These are phyloP conservation scores for Clarkia xantiana DNA, from an alignment of 345 rosid genomes.

Conservation along the genomic window DNA sequence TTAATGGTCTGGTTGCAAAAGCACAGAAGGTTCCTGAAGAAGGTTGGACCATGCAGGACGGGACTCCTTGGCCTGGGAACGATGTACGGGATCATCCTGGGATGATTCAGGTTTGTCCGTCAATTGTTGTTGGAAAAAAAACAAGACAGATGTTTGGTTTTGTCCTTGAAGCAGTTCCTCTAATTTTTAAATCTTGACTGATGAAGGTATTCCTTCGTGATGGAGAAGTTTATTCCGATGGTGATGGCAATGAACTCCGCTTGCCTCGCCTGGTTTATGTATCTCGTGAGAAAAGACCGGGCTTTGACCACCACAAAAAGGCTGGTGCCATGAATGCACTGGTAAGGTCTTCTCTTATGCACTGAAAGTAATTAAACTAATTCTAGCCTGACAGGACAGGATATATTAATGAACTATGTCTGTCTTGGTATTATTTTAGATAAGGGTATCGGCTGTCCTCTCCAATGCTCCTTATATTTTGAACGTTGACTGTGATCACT, in stretches of 20 bases:
- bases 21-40: constrained; percentile 99
- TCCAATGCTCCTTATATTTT: constrained; percentile 90
- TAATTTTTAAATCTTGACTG: neutral
- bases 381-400: no score
- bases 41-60: constrained; percentile 99
- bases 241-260: constrained; percentile 46
- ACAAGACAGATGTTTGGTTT: no score
- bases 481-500: constrained; percentile 92
- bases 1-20: constrained; percentile 81
- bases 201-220: constrained; percentile 86
- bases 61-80: constrained; percentile 99
- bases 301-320: constrained; percentile 96
- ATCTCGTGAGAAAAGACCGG: constrained; percentile 98
- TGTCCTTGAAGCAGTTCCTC: no score
- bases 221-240: constrained; percentile 47
- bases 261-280: constrained; percentile 86
- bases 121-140: neutral
- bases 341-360: no score
- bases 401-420: neutral
- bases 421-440: constrained; percentile 19
- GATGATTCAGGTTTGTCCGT: constrained; percentile 83
- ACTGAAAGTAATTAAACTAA: no score
- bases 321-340: constrained; percentile 98
- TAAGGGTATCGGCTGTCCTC: constrained; percentile 85
- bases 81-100: constrained; percentile 93